A percentile compares a stretch with the other conserved stretches of the same genome.
These are phyloP conservation scores for Claviceps quebecensis DNA, from an alignment of 2,329 filamentous ascomycete species.

Conservation along the genomic window DNA sequence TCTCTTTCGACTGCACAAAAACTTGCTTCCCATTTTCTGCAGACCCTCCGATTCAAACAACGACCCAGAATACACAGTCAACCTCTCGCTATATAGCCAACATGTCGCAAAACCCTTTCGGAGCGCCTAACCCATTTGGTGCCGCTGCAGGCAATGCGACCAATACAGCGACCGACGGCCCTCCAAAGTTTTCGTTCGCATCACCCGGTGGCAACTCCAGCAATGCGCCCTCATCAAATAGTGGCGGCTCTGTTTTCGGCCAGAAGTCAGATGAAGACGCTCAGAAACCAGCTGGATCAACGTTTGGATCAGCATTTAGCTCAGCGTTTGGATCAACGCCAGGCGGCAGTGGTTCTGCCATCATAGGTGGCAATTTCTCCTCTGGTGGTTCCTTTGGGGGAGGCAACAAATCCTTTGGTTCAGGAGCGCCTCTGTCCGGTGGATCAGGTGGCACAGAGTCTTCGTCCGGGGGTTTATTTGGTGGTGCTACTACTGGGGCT, in stretches of 20 bases:
- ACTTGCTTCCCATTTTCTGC: not conserved
- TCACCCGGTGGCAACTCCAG: slow-evolving; percentile 12
- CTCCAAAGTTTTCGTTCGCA: slow-evolving; percentile 29
- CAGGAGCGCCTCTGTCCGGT: slow-evolving; percentile 9
- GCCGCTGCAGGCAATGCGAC: slow-evolving; percentile 18
- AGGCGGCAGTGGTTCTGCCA: too few species aligned
- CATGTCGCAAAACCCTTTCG: slow-evolving; percentile 27
- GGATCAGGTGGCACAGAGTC: slow-evolving; percentile 7
- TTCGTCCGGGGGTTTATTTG: slow-evolving; percentile 8
- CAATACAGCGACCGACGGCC: slow-evolving; percentile 17
- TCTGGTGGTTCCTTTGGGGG: slow-evolving; percentile 9
- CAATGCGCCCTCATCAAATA: slow-evolving; percentile 17
- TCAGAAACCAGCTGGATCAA: slow-evolving; percentile 16
- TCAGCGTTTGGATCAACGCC: too few species aligned
- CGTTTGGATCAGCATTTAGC: slow-evolving; percentile 9
- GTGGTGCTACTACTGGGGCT: slow-evolving; percentile 3
- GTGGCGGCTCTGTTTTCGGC: slow-evolving; percentile 18
- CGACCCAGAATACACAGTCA: not conserved
- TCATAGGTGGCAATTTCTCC: not conserved
- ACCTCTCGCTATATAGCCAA: slow-evolving; percentile 4
- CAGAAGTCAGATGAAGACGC: slow-evolving; percentile 14
- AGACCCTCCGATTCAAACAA: not conserved
- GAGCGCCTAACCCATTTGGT: slow-evolving; percentile 19
- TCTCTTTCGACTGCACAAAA: not conserved
- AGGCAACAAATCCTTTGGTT: slow-evolving; percentile 2